Evolutionary conservation across 345 rosid genomes (phyloP), one percentile per base, ranked within the genome.

Genomic region (Citrus hindsii): DNA sequence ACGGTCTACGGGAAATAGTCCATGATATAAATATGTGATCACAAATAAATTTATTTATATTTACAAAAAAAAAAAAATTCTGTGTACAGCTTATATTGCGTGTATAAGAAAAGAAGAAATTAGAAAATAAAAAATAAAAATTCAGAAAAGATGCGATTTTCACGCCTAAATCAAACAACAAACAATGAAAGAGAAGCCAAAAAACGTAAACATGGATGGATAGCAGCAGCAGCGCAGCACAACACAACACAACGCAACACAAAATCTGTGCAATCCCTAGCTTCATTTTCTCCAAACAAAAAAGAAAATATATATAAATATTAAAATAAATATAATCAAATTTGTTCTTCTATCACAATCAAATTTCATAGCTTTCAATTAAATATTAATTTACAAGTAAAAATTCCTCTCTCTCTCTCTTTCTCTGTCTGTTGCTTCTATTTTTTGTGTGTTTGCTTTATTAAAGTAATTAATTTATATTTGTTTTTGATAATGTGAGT

Each of bases 401-500:
- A 8, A 63, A 53, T 7, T 46, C n/a, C 35, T 69, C 35, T 40
- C 28, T 51, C 38, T 70, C 72, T 46, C 35, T 69, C 35, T 40
- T 18, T 28, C 38, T 42, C 9, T 42, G 5, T 46, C 51, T 46
- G 51, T 46, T 46, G 51, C 51, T 46, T 46, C 51, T 13, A 46
- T 6, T 22, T 12, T 30, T 5, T n/a, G 14, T 62, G n/a, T 64
- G 24, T 30, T 28, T 22, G 22, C n/a, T 28, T 9, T 30, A 22
- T 21, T 21, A 28, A 19, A 27, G 16, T 30, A 21, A 14, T 58
- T 42, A 6, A 18, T 42, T 28, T 42, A 1, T 51, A 28, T 28
- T 14, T 75, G 48, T 64, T 63, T 72, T 65, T 48, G 48, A 48
- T 64, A 75, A 75, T 65, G 71, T 22, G 71, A 30, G 75, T 67